A percentile compares a stretch with the other conserved stretches of the same genome.
phyloP scores from a whole-genome alignment of 2,329 filamentous ascomycete species.

The Periconia sp. region DNA sequence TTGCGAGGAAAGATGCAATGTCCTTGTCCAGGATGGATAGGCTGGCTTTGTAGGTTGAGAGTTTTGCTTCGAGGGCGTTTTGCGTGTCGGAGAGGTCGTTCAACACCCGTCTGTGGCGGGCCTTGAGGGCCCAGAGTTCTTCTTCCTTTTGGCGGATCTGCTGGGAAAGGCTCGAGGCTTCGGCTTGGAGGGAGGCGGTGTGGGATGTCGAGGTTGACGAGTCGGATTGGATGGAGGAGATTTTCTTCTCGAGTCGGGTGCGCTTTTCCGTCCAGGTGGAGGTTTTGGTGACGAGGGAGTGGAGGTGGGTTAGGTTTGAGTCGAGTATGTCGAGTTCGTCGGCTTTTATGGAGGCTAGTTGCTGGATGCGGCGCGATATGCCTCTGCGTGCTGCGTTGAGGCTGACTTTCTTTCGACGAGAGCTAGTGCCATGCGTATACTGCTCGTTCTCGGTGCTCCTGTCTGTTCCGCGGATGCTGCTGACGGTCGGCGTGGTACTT shows the following conservation, averaged over 20 bases:
- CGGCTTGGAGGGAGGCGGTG: slow-evolving; percentile 54
- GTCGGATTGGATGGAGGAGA: slow-evolving; percentile 61
- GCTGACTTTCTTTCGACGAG: slow-evolving; percentile 60
- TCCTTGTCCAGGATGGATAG: slow-evolving; percentile 70
- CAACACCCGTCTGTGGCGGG: slow-evolving; percentile 64
- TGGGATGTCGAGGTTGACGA: slow-evolving; percentile 64
- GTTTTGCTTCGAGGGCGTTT: slow-evolving; percentile 71
- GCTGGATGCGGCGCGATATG: slow-evolving; percentile 67
- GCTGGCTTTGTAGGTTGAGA: slow-evolving; percentile 74
- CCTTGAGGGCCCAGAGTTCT: slow-evolving; percentile 66
- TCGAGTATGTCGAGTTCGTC: slow-evolving; percentile 70
- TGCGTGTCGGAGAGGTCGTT: slow-evolving; percentile 66
- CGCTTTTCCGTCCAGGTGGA: slow-evolving; percentile 65
- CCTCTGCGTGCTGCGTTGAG: slow-evolving; percentile 69
- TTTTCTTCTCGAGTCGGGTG: slow-evolving; percentile 60
- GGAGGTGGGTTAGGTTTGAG: slow-evolving; percentile 62
- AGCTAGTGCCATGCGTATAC: slow-evolving; percentile 13
- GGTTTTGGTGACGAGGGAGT: slow-evolving; percentile 64
- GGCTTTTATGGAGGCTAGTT: slow-evolving; percentile 68
- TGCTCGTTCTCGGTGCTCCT: slow-evolving; percentile 25
- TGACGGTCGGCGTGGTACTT: slow-evolving; percentile 57
- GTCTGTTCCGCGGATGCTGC: slow-evolving; percentile 43
- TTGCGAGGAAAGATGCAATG: slow-evolving; percentile 63
- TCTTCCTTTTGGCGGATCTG: slow-evolving; percentile 72
- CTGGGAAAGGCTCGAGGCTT: slow-evolving; percentile 60